Evolutionary conservation across 2,329 filamentous ascomycete species (phyloP), one percentile per base, ranked within the genome.

Genomic region (Rutstroemia sp.): DNA sequence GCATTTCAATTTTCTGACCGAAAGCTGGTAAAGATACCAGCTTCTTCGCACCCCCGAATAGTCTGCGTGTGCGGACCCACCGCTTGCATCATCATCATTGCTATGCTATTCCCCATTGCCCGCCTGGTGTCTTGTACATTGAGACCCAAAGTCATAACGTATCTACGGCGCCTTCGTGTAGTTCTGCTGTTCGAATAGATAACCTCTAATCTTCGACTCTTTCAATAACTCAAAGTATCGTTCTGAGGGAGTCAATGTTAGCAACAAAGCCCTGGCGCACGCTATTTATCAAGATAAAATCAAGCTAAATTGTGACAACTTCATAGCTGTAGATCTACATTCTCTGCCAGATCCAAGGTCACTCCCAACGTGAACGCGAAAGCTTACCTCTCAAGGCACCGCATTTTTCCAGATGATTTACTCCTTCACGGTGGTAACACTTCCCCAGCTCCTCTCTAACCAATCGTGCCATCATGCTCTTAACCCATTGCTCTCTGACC

Each of bases 361-460:
- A 12, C 10, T 1, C 10, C 9, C 30, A 34, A 34, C 30, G 30
- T 3, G 18, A 9, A 34, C 34, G 18, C 25, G 19, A 48, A 37
- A 59, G 49, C 86, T 79, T 72, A 94, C 89, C 88, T 87, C 89
- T 80, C 73, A 92, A 72, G 67, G 81, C 77, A 63, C 88, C 88
- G 73, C 89, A 94, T 76, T 92, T 94, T 79, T 92, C 89, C 71
- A 94, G 74, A 72, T 94, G 89, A 73, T 94, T 94, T 63, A 92
- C 87, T 56, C 89, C 90, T 74, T 94, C 87, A 65, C 83, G 79
- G 73, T 84, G 83, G 74, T 94, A 94, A 78, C 89, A 94, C 77
- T 90, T 92, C 73, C 85, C 80, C 76, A 94, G 77, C 77, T 94
- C 89, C 71, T 92, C 87, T 62, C 87, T 78, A 55, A 94, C 87